Evolutionary conservation across 139 green algal genomes (phyloP).

Genomic region (Limnomonas spitsbergensis): DNA sequence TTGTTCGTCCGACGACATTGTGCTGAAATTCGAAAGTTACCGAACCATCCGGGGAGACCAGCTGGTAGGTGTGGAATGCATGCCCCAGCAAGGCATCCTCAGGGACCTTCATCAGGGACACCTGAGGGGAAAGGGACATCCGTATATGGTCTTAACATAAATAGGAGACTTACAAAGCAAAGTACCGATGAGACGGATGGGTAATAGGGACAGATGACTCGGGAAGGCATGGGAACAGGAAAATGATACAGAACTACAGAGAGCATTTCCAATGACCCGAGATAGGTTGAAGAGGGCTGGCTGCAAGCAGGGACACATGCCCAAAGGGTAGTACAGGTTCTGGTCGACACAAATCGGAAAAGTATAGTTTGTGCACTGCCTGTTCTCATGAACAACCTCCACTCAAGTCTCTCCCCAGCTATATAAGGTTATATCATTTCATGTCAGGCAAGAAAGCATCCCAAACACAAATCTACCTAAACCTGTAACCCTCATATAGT

Average conservation of each 20-base stretch:
- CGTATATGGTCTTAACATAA: neutral
- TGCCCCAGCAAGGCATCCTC: conserved; percentile 67
- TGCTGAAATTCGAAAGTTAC: conserved; percentile 96
- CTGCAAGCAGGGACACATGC: no score
- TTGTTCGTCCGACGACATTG: conserved; percentile 84
- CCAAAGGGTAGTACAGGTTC: neutral
- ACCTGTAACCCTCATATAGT: conserved; percentile 1
- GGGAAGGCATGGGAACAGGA: no score
- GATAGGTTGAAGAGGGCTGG: no score
- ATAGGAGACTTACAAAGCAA: neutral
- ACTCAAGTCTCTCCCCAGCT: conserved; percentile 14
- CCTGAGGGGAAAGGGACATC: conserved; percentile 5
- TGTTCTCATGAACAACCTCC: conserved; percentile 7
- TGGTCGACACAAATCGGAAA: neutral
- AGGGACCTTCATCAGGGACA: conserved; percentile 34
- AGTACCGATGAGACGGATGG: neutral
- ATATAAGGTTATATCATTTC: conserved; percentile 19
- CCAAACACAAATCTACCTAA: neutral
- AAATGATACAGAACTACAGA: no score
- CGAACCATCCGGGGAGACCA: conserved; percentile 75
- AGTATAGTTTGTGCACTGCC: neutral
- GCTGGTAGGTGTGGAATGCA: conserved; percentile 96
- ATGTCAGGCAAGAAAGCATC: neutral
- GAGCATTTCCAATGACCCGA: no score
- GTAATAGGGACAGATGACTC: neutral